Base-by-base conservation (phyloP, 1,284 basidiomycete species). In the Cutaneotrichosporon sp. region DNA sequence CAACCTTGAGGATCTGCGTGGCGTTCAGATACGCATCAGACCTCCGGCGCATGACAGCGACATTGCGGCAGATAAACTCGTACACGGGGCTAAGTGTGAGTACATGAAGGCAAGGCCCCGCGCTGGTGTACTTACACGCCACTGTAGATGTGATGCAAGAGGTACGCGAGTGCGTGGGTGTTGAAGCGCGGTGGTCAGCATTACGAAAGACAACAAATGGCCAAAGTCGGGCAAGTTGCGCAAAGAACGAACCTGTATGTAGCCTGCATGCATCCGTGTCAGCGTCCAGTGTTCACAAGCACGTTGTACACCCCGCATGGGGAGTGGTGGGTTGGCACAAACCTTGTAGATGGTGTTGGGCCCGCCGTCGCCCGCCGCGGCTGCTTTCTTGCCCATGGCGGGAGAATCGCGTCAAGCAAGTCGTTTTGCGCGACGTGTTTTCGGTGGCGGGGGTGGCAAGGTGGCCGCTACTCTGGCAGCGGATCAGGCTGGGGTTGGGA, bases 1-100 rank as follows among this genome's bases (percentile, higher is more conserved):
- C 96, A 63, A 99, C 94, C 75, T 99, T 98, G 70, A 98, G 84
- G 58, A 98, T 97, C 76, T 99, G 96, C 1, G 96, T 99, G 72
- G 96, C 96, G 80, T 99, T 99, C 55, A 97, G 80, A 89, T 96
- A 99, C 45, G 87, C 88, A 77, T 99, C 96, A 39, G 88, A 82
- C 65, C 93, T 85, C 62, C 96, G 82, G 49, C 94, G 84, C 96
- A 99, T 99, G 61, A 98, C 92, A 49, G 96, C 94, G 66, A 97
- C 87, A 54, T 85, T 85, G 73, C 92, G 91, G 77, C 87, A 91
- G 83, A 93, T 88, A 87, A 75, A 71, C 55, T 76, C 74, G 50
- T 73, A 76, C 18, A 76, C 74, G 52, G 73, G 73, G 20, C 74
- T 76, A 51, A 30, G 38, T 20, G 47, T 17, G 46, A 52, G 36